Conservation (phyloP, 2,329 filamentous ascomycete species). For the Colletotrichum sp. region DNA sequence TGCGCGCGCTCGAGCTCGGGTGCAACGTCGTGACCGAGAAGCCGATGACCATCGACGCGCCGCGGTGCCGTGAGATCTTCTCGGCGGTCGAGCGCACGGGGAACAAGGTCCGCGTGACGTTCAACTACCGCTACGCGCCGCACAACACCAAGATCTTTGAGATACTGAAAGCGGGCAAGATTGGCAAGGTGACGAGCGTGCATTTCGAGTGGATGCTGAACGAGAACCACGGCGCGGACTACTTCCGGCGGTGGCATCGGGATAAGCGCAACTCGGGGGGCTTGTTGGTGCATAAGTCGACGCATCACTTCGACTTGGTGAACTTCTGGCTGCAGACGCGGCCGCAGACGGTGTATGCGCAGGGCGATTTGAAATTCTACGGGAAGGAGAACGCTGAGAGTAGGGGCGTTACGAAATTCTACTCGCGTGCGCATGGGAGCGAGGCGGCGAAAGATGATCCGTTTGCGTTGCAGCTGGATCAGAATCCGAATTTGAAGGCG, state of each 20-base stretch:
- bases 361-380: constrained; percentile 53
- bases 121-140: constrained; percentile 58
- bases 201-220: constrained; percentile 59
- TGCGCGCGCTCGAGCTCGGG: constrained; percentile 58
- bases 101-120: constrained; percentile 48
- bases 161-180: constrained; percentile 46
- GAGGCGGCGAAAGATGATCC: constrained; percentile 57
- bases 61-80: constrained; percentile 59
- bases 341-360: constrained; percentile 48
- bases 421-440: constrained; percentile 55
- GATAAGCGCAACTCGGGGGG: constrained; percentile 54
- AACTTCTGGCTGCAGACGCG: constrained; percentile 53
- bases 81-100: constrained; percentile 54
- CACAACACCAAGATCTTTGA: constrained; percentile 56
- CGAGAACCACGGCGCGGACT: constrained; percentile 53
- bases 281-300: constrained; percentile 54
- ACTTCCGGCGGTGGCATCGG: constrained; percentile 56
- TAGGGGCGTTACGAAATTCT: constrained; percentile 53
- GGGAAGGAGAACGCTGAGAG: constrained; percentile 54
- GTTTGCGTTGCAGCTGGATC: constrained; percentile 62
- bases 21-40: constrained; percentile 57
- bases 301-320: constrained; percentile 57
- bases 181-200: constrained; percentile 49
- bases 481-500: constrained; percentile 57
- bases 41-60: constrained; percentile 57